Conservation (phyloP, 2,329 filamentous ascomycete genomes). For the Epichloe gansuensis region DNA sequence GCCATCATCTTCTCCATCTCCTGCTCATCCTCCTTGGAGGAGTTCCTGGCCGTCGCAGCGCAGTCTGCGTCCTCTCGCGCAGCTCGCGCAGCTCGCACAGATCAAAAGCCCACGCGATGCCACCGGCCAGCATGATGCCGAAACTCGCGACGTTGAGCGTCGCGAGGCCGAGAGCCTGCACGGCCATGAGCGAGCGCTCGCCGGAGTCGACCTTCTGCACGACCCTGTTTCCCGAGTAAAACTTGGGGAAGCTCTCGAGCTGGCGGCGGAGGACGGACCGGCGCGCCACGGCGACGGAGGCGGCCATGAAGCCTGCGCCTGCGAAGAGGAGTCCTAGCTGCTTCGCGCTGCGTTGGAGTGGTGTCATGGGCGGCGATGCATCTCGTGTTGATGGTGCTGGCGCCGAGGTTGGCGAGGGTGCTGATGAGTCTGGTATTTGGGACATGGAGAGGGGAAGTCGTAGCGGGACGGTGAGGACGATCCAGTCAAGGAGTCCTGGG, state of each 20-base stretch:
- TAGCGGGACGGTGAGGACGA: neutral
- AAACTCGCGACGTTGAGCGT: conserved; percentile 75
- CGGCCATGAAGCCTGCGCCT: conserved; percentile 62
- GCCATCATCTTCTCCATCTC: conserved; percentile 52
- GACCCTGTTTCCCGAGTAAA: conserved; percentile 51
- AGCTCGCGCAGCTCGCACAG: conserved; percentile 59
- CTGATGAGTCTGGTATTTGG: conserved; percentile 1
- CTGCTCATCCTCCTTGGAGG: conserved; percentile 38
- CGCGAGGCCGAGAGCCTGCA: conserved; percentile 74
- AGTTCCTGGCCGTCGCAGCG: conserved; percentile 22
- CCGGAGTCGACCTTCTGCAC: conserved; percentile 15
- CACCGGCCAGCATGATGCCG: conserved; percentile 62
- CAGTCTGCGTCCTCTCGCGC: conserved; percentile 35
- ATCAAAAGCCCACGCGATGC: conserved; percentile 64
- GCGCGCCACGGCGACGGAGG: conserved; percentile 60
- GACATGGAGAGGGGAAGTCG: neutral
- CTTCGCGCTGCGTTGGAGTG: conserved; percentile 31
- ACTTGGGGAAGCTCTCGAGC: conserved; percentile 51
- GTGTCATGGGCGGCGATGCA: conserved; percentile 25
- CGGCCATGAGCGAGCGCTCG: conserved; percentile 49
- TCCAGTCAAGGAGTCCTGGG: conserved; percentile 1
- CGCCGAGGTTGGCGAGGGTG: conserved; percentile 9
- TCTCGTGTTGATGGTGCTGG: conserved; percentile 8
- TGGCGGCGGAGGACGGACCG: conserved; percentile 56
- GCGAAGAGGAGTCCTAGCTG: conserved; percentile 61